Percentiles rank a stretch among this genome's conserved stretches.
Conservation (phyloP, 1,284 basidiomycete species). For the Ganoderma multipileum region DNA sequence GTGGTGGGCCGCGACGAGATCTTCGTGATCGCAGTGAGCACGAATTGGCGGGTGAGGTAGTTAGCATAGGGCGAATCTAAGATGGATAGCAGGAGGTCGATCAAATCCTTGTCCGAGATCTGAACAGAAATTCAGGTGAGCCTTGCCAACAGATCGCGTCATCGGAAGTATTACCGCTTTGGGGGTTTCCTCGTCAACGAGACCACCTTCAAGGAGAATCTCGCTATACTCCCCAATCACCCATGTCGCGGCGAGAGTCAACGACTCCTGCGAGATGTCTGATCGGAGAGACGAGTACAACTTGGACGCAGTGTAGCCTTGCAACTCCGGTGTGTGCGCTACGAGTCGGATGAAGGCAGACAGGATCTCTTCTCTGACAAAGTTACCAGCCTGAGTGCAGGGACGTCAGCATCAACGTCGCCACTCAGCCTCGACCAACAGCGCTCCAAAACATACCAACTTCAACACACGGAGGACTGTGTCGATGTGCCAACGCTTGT, state of each 20-base stretch:
- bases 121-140: conserved; percentile 37
- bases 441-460: conserved; percentile 62
- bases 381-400: conserved; percentile 84
- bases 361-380: conserved; percentile 95
- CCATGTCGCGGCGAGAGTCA: conserved; percentile 95
- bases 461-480: conserved; percentile 94
- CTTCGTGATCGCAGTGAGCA: conserved; percentile 91
- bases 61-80: conserved; percentile 96
- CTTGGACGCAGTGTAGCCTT: conserved; percentile 94
- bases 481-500: conserved; percentile 99
- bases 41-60: conserved; percentile 90
- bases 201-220: conserved; percentile 85
- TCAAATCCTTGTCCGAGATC: conserved; percentile 83
- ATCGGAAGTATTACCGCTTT: conserved; percentile 57
- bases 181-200: conserved; percentile 89
- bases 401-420: background rate
- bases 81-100: conserved; percentile 88
- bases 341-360: conserved; percentile 96
- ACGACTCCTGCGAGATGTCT: conserved; percentile 96
- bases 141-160: background rate
- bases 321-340: conserved; percentile 96
- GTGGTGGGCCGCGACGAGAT: conserved; percentile 82
- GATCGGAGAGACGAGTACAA: conserved; percentile 87
- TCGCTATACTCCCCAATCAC: conserved; percentile 98
- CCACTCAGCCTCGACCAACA: background rate